These are phyloP conservation scores for Colletotrichum sp. DNA, from an alignment of 2,329 filamentous ascomycete genomes.

Conservation along the genomic window DNA sequence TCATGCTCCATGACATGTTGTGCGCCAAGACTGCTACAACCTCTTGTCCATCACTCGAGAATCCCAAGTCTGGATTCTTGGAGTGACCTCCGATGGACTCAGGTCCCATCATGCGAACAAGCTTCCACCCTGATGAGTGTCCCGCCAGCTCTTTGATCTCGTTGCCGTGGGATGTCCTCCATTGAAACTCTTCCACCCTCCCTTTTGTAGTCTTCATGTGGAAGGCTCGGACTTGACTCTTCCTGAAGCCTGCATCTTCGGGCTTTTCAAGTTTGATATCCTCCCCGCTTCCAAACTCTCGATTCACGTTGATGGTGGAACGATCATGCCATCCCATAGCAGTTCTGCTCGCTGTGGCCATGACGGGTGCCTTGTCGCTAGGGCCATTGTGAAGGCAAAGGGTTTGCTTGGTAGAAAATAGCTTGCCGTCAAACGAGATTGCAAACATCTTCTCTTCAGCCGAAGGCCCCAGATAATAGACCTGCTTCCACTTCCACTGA, in stretches of 20 bases:
- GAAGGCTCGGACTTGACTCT: neutral
- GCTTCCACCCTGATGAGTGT: conserved; percentile 19
- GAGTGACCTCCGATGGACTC: neutral
- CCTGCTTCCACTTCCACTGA: conserved; percentile 7
- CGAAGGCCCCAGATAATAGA: conserved; percentile 3
- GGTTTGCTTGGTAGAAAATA: conserved; percentile 1
- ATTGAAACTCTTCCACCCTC: conserved; percentile 13
- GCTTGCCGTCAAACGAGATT: neutral
- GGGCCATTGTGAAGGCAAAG: conserved; percentile 9
- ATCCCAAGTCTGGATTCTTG: neutral
- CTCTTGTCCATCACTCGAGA: conserved; percentile 21
- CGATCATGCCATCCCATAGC: neutral
- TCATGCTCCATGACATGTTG: conserved; percentile 17
- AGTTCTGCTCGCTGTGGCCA: neutral
- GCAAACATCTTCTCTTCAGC: neutral
- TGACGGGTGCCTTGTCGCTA: neutral
- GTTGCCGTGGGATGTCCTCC: conserved; percentile 7
- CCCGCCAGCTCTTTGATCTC: conserved; percentile 18
- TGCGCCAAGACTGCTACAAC: conserved; percentile 21
- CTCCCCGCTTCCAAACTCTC: neutral
- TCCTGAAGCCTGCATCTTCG: neutral
- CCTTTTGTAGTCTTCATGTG: neutral
- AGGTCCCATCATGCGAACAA: conserved; percentile 11
- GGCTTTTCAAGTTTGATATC: neutral
- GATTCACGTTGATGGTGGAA: neutral